Evolutionary conservation across 768 basidiomycete species (phyloP).

Genomic region (Leccinum subtestaceum): DNA sequence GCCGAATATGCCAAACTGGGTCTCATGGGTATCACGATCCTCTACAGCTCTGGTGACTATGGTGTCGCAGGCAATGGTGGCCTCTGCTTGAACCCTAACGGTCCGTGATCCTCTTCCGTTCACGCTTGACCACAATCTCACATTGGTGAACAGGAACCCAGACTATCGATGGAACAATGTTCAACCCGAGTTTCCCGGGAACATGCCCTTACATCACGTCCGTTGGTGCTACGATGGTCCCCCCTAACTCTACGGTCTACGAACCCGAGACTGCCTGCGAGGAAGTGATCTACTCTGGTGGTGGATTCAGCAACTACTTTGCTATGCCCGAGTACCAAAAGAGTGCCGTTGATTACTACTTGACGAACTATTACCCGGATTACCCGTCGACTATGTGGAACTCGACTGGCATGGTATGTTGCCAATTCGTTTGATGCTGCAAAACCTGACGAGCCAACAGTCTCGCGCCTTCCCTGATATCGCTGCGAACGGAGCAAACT

Average conservation of each 20-base stretch:
- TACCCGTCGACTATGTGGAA: slow-evolving; percentile 27
- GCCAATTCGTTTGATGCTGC: slow-evolving; percentile 16
- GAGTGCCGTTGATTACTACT: slow-evolving; percentile 31
- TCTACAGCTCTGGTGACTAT: slow-evolving; percentile 45
- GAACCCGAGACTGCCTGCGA: slow-evolving; percentile 31
- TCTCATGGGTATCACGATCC: slow-evolving; percentile 39
- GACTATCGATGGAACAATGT: slow-evolving; percentile 25
- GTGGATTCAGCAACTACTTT: slow-evolving; percentile 43
- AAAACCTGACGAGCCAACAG: slow-evolving; percentile 30
- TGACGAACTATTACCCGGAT: slow-evolving; percentile 29
- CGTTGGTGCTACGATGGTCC: slow-evolving; percentile 48
- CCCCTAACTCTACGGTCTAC: slow-evolving; percentile 30
- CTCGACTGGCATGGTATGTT: slow-evolving; percentile 21
- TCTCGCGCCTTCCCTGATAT: slow-evolving; percentile 39
- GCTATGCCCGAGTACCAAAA: slow-evolving; percentile 40
- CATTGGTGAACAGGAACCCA: slow-evolving; percentile 24
- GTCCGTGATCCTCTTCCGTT: slow-evolving; percentile 8
- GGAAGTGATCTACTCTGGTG: slow-evolving; percentile 28
- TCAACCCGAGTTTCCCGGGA: slow-evolving; percentile 45
- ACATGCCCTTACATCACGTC: slow-evolving; percentile 46
- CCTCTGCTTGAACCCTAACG: slow-evolving; percentile 32
- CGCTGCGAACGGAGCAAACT: slow-evolving; percentile 36
- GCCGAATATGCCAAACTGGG: slow-evolving; percentile 46
- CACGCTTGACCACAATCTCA: background rate
- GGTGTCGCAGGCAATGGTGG: slow-evolving; percentile 40